A percentile compares a stretch with the other conserved stretches of the same genome.
phyloP scores from a whole-genome alignment of 164 flowering plant genomes.

The Chimonanthus salicifolius region DNA sequence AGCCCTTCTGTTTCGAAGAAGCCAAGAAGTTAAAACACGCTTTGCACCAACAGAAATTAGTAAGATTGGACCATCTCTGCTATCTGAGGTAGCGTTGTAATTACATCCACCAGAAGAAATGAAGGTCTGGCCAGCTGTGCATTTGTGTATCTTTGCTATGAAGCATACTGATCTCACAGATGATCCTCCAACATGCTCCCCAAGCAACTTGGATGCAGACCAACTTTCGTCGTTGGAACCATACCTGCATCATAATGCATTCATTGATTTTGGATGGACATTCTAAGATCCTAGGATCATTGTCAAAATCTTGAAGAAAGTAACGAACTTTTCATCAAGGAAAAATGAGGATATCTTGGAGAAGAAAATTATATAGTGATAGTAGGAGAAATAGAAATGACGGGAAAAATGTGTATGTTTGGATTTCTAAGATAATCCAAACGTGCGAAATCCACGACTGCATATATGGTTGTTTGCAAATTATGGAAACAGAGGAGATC shows the following conservation, averaged over 20 bases:
- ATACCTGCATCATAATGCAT: slow-evolving; percentile 40
- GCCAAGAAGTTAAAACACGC: slow-evolving; percentile 87
- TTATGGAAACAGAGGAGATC: too few relatives aligned
- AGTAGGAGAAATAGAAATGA: not conserved
- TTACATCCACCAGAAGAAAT: slow-evolving; percentile 14
- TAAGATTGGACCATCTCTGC: slow-evolving; percentile 37
- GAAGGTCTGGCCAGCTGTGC: slow-evolving; percentile 13
- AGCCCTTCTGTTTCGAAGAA: slow-evolving; percentile 33
- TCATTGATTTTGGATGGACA: slow-evolving; percentile 8
- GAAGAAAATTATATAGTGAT: not conserved
- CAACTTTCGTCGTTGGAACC: slow-evolving; percentile 40
- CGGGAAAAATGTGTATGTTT: not conserved
- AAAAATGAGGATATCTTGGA: not conserved
- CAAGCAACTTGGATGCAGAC: slow-evolving; percentile 75
- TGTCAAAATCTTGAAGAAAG: not conserved
- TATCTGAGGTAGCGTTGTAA: slow-evolving; percentile 17
- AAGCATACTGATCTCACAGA: slow-evolving; percentile 85
- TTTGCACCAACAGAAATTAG: slow-evolving; percentile 97
- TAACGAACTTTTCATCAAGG: not conserved
- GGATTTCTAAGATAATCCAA: too few relatives aligned
- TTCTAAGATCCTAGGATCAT: not conserved
- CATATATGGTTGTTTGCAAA: too few relatives aligned
- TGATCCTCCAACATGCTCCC: slow-evolving; percentile 99
- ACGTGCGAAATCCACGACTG: too few relatives aligned
- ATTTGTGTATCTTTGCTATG: slow-evolving; percentile 48